phyloP scores from a whole-genome alignment of 192 early-diverging fungal genomes.

The Piromyces finnis region DNA sequence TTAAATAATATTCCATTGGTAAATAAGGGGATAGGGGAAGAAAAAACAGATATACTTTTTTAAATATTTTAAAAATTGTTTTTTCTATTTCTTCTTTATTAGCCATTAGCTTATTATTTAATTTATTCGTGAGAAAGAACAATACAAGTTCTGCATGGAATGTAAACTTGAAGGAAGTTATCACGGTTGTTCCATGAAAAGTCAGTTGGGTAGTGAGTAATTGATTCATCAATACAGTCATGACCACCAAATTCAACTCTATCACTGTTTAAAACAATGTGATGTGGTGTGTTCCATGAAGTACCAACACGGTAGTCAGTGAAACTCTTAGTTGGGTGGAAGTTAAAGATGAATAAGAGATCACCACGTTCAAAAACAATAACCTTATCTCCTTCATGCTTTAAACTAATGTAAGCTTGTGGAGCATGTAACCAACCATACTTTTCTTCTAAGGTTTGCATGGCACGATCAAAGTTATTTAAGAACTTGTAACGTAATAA shows the following conservation, averaged over 20 bases:
- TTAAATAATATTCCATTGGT: no score
- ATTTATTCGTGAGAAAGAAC: conserved; percentile 28
- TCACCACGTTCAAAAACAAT: conserved; percentile 81
- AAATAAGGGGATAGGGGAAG: no score
- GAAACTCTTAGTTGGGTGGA: conserved; percentile 69
- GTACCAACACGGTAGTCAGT: conserved; percentile 76
- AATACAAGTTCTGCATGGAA: conserved; percentile 52
- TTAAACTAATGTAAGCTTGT: conserved; percentile 69
- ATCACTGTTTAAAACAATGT: conserved; percentile 62
- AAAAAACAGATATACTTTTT: no score
- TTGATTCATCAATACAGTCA: conserved; percentile 40
- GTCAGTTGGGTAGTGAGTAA: conserved; percentile 51
- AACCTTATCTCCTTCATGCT: conserved; percentile 83
- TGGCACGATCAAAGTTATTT: conserved; percentile 72
- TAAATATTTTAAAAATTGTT: no score
- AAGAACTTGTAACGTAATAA: conserved; percentile 84
- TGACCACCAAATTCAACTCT: conserved; percentile 60
- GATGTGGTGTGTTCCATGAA: conserved; percentile 26
- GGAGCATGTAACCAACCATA: conserved; percentile 45
- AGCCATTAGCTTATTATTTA: no score
- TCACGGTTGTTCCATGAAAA: conserved; percentile 50
- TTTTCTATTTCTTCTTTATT: no score
- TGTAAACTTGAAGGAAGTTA: conserved; percentile 59
- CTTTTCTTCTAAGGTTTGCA: conserved; percentile 58
- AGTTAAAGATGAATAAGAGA: conserved; percentile 88